Evolutionary conservation across 805 yeast species (phyloP), one percentile per base, ranked within the genome.

Genomic region (Starmerella vaccinii): DNA sequence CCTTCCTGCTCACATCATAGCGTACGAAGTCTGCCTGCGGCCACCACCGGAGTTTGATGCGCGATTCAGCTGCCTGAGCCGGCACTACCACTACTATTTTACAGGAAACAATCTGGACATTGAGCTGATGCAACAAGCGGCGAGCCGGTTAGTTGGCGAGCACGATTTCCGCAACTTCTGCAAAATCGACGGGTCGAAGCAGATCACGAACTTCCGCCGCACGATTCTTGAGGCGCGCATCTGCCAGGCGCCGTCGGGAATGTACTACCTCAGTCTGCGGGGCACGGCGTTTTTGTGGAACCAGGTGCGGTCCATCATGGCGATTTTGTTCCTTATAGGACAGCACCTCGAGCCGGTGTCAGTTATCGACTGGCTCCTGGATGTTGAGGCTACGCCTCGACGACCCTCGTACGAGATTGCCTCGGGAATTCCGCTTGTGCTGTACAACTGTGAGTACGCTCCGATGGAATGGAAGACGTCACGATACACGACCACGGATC

Each of bases 201-300:
- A 92, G 63, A 83, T 92, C 48, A 77, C 82, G 1, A 87, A 85
- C 61, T 89, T 76, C 66, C 66, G 63, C n/a, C 74, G 98, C 61
- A 73, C 71, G 9, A 78, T 92, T 15, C 60, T 75, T 35, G 66
- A 71, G 46, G 72, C 87, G 0, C 64, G 71, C 8, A 80, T 85
- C 12, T 55, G 70, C 12, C 49, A 69, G 2, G 60, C 59, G 23
- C 49, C 29, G 5, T 16, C 21, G 8, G 58, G 57, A 19, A 71
- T 76, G 49, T 84, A 72, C 60, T 81, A 80, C 50, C 79, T 90
- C 64, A 88, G 87, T 63, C 68, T 92, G 48, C 73, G 76, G 55
- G 98, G 98, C 0, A 72, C 84, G 1, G 98, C 97, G 8, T 92
- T 92, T 59, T 68, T 92, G 50, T 92, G 97, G 97, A 97, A 92